Evolutionary conservation across 2,329 filamentous ascomycete genomes (phyloP), one percentile per base, ranked within the genome.

Genomic region (Xylaria sp.): DNA sequence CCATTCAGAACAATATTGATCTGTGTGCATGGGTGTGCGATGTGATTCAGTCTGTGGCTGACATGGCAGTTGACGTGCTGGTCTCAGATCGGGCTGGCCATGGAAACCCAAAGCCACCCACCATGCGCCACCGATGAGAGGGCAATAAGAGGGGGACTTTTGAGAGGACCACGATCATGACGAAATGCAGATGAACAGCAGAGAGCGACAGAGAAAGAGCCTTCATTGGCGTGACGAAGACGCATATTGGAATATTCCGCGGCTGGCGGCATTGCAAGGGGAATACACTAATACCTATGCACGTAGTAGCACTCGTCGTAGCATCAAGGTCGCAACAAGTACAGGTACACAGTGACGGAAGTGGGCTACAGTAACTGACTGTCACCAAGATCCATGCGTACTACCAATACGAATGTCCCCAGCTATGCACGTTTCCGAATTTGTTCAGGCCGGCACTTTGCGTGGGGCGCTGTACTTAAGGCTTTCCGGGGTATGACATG

Each of bases 281-380:
- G 35, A 33, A 51, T 51, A 11, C 47, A 19, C n/a, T n/a, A n/a
- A n/a, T n/a, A n/a, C n/a, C n/a, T n/a, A n/a, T 33, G 29, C 6
- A 33, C 11, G 11, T 38, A 27, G 23, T 23, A 33, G 15, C 31
- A n/a, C 47, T 25, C 25, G 15, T 44, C 25, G 56, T 59, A 25
- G 15, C 56, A 17, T 43, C 5, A 25, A 60, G 25, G 58, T 60
- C 44, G 9, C 38, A 13, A 51, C 4, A 55, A 44, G 58, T 60
- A 60, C 51, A 6, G 27, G 44, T 55, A 60, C 56, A 40, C 29
- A 15, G 43, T 25, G 29, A 29, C 35, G 17, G 7, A 48, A 60
- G 11, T 40, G 8, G 9, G 47, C 17, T 47, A 56, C 23, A 23
- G 9, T 7, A 3, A 31, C n/a, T n/a, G n/a, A n/a, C n/a, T n/a